Evolutionary conservation across 257 asterid species (phyloP), one percentile per base, ranked within the genome.

Genomic region (Nemophila menziesii): DNA sequence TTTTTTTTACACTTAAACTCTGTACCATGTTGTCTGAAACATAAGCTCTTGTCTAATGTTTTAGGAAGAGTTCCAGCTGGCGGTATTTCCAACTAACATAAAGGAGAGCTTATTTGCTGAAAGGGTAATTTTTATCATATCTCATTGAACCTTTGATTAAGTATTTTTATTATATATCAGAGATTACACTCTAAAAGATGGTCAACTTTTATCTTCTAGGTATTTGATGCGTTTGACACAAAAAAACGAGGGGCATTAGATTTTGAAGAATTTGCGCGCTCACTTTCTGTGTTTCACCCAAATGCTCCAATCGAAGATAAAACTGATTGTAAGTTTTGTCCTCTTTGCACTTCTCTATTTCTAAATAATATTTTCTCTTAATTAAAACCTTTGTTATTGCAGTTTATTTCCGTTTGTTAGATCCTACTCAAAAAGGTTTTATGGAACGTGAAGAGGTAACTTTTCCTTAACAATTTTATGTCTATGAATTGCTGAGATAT

Each of bases 21-120:
- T n/a, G n/a, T n/a, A 29, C 36, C 4, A 7, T 29, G 36, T 29
- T 10, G 36, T 4, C 33, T 26, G 6, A 4, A 10, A 10, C 8
- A 2, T 29, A 13, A 7, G 7, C 36, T 29, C 12, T 7, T 7
- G 12, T 29, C 5, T 29, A 10, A 29, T 60, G 44, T 59, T 67
- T 49, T 74, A 80, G 96, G 93, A 85, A 71, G 93, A 80, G 65
- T 85, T 85, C 73, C 93, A 85, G 71, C 90, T 80, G 55, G 93
- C 87, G 0, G 63, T 85, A 20, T 85, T 80, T 58, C 77, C 77
- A 66, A 73, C 93, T 43, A 70, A 62, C 56, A 71, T 64, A 55
- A 85, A 75, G 78, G 81, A 78, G 72, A 80, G 92, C 66, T 64
- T 85, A 59, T 80, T 85, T 67, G 92, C 92, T 47, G 92, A 78